phyloP scores from a whole-genome alignment of 1,139 yeast species.

The Blastobotrys elegans region DNA sequence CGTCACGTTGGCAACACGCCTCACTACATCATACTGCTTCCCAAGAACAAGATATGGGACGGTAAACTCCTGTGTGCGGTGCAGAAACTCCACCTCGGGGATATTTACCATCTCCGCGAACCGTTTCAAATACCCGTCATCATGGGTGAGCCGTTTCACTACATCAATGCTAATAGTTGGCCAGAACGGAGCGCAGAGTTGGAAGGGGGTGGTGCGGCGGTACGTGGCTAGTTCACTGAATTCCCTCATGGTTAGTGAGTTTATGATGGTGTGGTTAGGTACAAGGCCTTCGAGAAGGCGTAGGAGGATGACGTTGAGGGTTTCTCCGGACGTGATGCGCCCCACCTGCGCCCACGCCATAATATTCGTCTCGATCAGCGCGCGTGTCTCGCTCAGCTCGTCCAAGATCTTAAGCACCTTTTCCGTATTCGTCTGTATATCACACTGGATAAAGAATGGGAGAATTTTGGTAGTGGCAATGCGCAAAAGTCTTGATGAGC shows the following conservation, averaged over 20 bases:
- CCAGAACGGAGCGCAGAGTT: conserved; percentile 70
- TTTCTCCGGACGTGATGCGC: conserved; percentile 53
- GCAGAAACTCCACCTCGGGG: conserved; percentile 54
- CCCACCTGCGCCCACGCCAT: conserved; percentile 60
- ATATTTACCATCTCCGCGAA: conserved; percentile 65
- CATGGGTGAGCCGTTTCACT: conserved; percentile 47
- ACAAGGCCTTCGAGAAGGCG: conserved; percentile 58
- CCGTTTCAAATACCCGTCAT: conserved; percentile 51
- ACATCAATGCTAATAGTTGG: conserved; percentile 67
- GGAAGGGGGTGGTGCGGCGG: conserved; percentile 40
- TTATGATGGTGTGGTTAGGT: conserved; percentile 54
- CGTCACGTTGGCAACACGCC: conserved; percentile 44
- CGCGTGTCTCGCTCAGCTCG: conserved; percentile 24
- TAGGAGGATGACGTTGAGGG: conserved; percentile 55
- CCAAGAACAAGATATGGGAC: conserved; percentile 71
- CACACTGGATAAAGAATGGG: conserved; percentile 22
- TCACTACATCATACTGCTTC: conserved; percentile 57
- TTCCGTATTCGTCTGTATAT: conserved; percentile 14
- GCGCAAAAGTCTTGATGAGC: conserved; percentile 27
- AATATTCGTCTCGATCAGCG: conserved; percentile 57
- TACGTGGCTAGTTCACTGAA: conserved; percentile 44
- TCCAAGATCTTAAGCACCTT: conserved; percentile 20
- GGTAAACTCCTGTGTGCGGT: conserved; percentile 66
- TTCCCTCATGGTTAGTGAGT: conserved; percentile 59
- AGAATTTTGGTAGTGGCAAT: conserved; percentile 25